Evolutionary conservation across 148 eudicot genomes (phyloP).

Genomic region (Persicaria tinctoria): DNA sequence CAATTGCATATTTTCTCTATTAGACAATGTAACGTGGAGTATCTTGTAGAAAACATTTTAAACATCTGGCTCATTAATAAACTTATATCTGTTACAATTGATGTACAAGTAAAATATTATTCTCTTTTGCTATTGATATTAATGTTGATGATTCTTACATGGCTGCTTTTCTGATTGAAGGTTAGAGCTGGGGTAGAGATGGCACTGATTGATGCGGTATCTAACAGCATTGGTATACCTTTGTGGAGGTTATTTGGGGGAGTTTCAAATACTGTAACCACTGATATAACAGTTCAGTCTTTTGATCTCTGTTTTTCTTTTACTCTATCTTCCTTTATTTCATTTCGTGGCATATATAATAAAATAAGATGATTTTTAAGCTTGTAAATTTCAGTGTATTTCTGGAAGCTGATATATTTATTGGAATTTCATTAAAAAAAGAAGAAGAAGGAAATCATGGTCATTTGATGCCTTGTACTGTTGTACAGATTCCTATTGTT

Average conservation of each 20-base stretch:
- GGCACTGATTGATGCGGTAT: slow-evolving; percentile 91
- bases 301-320: slow-evolving; percentile 9
- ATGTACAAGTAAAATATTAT: neutral
- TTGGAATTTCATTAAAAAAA: neutral
- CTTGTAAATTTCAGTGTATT: neutral
- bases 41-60: neutral
- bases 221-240: slow-evolving; percentile 67
- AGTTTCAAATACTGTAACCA: slow-evolving; percentile 54
- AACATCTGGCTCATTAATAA: neutral
- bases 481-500: slow-evolving; percentile 72
- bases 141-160: neutral
- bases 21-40: neutral
- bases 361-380: neutral
- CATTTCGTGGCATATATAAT: neutral
- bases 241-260: slow-evolving; percentile 90
- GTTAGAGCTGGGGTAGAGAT: slow-evolving; percentile 95
- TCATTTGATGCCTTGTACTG: neutral
- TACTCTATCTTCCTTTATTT: neutral
- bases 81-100: neutral
- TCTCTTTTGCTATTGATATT: neutral
- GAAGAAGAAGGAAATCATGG: neutral
- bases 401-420: neutral
- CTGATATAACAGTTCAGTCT: slow-evolving; percentile 73
- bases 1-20: neutral
- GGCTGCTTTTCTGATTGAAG: slow-evolving; percentile 27